Conservation (phyloP, 139 green algal genomes). For the Edaphochlamys debaryana region DNA sequence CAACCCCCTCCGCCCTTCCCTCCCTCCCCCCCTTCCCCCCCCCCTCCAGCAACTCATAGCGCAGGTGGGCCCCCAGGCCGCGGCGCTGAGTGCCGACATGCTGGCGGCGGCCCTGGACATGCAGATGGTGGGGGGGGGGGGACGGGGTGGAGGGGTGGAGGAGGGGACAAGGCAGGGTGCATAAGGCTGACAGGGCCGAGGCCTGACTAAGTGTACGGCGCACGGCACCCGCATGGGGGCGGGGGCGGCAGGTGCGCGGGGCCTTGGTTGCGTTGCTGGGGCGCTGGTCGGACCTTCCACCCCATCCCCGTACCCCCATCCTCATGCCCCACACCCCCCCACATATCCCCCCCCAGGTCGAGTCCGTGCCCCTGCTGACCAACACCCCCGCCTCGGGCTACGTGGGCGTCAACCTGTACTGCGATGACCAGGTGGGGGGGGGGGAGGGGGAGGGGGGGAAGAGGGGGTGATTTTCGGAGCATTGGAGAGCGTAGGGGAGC, state of each 20-base stretch:
- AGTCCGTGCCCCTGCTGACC: constrained; percentile 82
- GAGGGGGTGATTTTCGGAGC: too few relatives aligned
- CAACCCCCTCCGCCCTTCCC: neutral
- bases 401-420: constrained; percentile 90
- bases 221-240: too few relatives aligned
- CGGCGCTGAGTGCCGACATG: constrained; percentile 40
- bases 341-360: constrained; percentile 65
- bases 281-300: too few relatives aligned
- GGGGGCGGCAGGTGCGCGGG: too few relatives aligned
- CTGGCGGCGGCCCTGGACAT: constrained; percentile 52
- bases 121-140: constrained; percentile 56
- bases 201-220: too few relatives aligned
- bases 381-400: constrained; percentile 67
- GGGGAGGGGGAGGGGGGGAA: neutral
- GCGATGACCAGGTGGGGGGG: constrained; percentile 76
- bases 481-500: too few relatives aligned
- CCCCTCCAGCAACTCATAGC: constrained; percentile 32
- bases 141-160: neutral
- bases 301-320: neutral
- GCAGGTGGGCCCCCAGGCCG: constrained; percentile 45
- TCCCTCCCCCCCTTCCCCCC: neutral
- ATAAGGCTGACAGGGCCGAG: too few relatives aligned
- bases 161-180: neutral
- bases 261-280: too few relatives aligned
- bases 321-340: neutral